A percentile compares a stretch with the other conserved stretches of the same genome.
Conservation (phyloP, 208 protist genomes). For the Lotmaria passim region DNA sequence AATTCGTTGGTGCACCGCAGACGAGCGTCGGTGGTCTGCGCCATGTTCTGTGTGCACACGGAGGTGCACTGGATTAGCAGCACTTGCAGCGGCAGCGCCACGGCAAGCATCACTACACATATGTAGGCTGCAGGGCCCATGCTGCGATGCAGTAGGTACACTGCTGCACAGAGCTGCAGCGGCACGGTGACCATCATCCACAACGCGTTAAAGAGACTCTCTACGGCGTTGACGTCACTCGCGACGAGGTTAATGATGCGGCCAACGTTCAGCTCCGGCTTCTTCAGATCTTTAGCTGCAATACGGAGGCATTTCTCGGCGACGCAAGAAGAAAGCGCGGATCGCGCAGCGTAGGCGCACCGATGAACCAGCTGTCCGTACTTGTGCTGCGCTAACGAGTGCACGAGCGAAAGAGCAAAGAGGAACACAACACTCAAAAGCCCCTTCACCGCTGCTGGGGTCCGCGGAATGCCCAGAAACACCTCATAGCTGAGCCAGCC, state of each 20-base stretch:
- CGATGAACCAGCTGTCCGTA: conserved; percentile 51
- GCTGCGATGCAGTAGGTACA: conserved; percentile 58
- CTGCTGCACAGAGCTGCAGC: conserved; percentile 56
- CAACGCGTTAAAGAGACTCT: background rate
- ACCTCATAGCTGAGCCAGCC: background rate
- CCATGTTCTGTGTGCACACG: conserved; percentile 18
- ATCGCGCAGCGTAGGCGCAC: conserved; percentile 42
- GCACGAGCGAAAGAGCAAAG: conserved; percentile 40
- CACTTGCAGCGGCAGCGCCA: conserved; percentile 74
- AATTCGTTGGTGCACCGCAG: conserved; percentile 93
- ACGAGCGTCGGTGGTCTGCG: conserved; percentile 80
- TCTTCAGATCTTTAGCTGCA: conserved; percentile 32
- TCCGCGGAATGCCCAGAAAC: too few species aligned
- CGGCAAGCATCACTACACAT: conserved; percentile 66
- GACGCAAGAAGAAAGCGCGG: conserved; percentile 63
- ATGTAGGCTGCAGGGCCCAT: conserved; percentile 71
- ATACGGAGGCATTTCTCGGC: conserved; percentile 82
- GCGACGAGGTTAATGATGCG: conserved; percentile 76
- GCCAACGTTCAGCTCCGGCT: conserved; percentile 80
- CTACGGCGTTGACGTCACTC: conserved; percentile 7
- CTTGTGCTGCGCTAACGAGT: conserved; percentile 52
- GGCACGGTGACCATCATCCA: conserved; percentile 42
- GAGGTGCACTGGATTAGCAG: conserved; percentile 48
- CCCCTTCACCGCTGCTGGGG: conserved; percentile 16
- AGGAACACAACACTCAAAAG: conserved; percentile 50